A percentile compares a stretch with the other conserved stretches of the same genome.
phyloP scores from a whole-genome alignment of 768 basidiomycete genomes.

The Boletus pseudopeckii region DNA sequence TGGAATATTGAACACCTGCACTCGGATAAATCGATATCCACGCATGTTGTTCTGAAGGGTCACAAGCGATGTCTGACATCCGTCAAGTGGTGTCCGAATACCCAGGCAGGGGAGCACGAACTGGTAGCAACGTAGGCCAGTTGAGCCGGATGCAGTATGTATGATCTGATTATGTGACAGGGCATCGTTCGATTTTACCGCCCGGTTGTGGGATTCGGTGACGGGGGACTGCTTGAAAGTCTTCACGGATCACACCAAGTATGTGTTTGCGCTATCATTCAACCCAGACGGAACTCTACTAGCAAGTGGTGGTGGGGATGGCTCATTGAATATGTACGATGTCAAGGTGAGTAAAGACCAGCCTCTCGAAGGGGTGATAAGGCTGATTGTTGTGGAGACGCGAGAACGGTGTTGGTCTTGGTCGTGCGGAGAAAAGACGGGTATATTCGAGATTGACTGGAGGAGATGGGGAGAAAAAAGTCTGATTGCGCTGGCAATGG shows the following conservation, averaged over 20 bases:
- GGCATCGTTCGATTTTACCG: conserved; percentile 76
- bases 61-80: conserved; percentile 64
- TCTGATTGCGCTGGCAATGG: conserved; percentile 67
- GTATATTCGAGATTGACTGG: conserved; percentile 79
- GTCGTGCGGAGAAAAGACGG: conserved; percentile 58
- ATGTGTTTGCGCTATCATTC: conserved; percentile 72
- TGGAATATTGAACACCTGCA: conserved; percentile 61
- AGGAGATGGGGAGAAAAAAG: conserved; percentile 51
- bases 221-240: conserved; percentile 72
- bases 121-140: conserved; percentile 65
- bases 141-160: not conserved
- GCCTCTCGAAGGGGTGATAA: not conserved
- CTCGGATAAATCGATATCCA: conserved; percentile 20
- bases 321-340: conserved; percentile 69
- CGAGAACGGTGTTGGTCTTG: conserved; percentile 58
- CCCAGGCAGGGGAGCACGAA: conserved; percentile 48
- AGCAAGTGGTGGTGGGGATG: conserved; percentile 79
- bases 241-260: conserved; percentile 67
- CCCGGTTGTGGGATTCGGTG: conserved; percentile 78
- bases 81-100: conserved; percentile 66
- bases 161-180: conserved; percentile 35
- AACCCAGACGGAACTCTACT: conserved; percentile 71
- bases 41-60: conserved; percentile 48
- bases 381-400: conserved; percentile 30
- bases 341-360: conserved; percentile 52